Evolutionary conservation across 164 flowering plant genomes (phyloP).

Genomic region (Vitis rupestris): DNA sequence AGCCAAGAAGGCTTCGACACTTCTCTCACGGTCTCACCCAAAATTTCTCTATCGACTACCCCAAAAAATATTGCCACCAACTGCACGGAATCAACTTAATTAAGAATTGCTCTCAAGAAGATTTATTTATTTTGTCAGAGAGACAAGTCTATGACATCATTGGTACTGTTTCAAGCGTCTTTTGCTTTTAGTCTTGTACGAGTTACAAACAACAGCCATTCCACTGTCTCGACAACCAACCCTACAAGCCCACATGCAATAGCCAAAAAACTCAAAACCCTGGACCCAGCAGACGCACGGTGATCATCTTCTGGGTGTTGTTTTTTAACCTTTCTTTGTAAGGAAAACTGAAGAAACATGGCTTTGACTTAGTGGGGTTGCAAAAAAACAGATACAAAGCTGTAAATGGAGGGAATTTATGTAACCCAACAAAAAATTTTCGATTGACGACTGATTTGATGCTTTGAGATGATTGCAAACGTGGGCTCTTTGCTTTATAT

Average conservation of each 20-base stretch:
- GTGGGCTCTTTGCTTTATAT: constrained; percentile 7
- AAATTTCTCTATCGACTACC: background rate
- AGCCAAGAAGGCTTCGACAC: no score
- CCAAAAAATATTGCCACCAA: constrained; percentile 13
- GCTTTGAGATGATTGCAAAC: background rate
- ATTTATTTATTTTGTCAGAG: background rate
- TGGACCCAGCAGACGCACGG: constrained; percentile 24
- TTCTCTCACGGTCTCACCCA: background rate
- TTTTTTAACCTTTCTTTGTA: constrained; percentile 14
- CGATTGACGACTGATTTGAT: background rate
- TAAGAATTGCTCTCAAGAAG: background rate
- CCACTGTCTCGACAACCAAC: background rate
- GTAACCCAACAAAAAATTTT: background rate
- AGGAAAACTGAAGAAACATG: constrained; percentile 20
- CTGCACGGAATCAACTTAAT: constrained; percentile 13
- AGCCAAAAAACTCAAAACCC: background rate
- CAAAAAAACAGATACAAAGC: constrained; percentile 7
- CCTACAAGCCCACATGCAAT: background rate
- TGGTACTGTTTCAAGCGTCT: constrained; percentile 16
- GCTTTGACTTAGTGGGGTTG: constrained; percentile 16
- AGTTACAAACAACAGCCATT: background rate
- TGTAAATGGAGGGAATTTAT: constrained; percentile 12
- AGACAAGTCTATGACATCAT: constrained; percentile 10
- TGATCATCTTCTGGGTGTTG: constrained; percentile 4
- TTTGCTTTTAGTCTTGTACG: constrained; percentile 10